A percentile compares a stretch with the other conserved stretches of the same genome.
Evolutionary conservation across 2,329 filamentous ascomycete genomes (phyloP).

Genomic region (Xylaria hypoxylon): DNA sequence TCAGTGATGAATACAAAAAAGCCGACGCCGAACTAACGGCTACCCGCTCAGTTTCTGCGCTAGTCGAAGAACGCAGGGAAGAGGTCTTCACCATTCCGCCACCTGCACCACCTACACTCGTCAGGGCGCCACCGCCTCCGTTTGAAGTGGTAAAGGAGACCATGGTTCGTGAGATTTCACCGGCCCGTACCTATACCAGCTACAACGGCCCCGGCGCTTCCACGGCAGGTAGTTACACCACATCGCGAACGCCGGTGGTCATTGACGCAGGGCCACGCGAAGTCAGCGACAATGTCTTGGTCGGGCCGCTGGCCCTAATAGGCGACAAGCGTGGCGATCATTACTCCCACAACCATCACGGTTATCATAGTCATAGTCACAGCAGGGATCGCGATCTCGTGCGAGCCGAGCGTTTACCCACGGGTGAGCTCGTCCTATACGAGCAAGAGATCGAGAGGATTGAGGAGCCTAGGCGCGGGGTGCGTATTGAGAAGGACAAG

Average conservation of each 20-base stretch:
- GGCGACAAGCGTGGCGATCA: conserved; percentile 50
- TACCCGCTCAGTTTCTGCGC: conserved; percentile 59
- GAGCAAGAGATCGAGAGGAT: conserved; percentile 69
- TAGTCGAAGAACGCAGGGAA: conserved; percentile 62
- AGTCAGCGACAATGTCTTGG: conserved; percentile 50
- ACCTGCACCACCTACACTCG: conserved; percentile 47
- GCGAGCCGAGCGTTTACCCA: conserved; percentile 66
- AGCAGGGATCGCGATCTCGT: conserved; percentile 65
- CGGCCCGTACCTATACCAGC: conserved; percentile 53
- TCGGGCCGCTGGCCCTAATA: conserved; percentile 58
- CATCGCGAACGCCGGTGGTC: conserved; percentile 55
- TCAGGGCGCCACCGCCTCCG: conserved; percentile 47
- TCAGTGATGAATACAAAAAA: conserved; percentile 81
- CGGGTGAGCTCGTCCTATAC: conserved; percentile 73
- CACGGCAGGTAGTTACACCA: conserved; percentile 51
- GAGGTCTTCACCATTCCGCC: conserved; percentile 56
- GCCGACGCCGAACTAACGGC: conserved; percentile 60
- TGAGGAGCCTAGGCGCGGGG: conserved; percentile 65
- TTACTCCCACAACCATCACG: conserved; percentile 60
- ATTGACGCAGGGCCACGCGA: conserved; percentile 55
- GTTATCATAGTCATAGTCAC: conserved; percentile 49
- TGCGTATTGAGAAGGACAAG: conserved; percentile 86
- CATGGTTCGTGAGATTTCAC: conserved; percentile 63
- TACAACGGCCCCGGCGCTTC: conserved; percentile 43
- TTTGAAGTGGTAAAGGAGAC: conserved; percentile 58